Percentiles rank a stretch among this genome's conserved stretches.
phyloP scores from a whole-genome alignment of 192 early-diverging fungal species.

The Cetraspora pellucida region DNA sequence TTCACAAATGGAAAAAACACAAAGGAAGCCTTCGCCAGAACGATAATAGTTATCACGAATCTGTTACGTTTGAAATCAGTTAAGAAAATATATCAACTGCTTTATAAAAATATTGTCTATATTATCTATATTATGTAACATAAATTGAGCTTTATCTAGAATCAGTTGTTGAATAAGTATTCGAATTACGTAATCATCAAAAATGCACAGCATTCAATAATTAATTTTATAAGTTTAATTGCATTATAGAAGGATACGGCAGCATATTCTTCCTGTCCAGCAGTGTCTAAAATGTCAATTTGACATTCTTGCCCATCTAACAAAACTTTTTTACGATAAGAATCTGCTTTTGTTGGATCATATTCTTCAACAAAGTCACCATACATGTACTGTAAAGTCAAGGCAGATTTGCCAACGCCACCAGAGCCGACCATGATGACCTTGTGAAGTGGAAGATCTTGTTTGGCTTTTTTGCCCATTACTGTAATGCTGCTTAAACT shows the following conservation, averaged over 20 bases:
- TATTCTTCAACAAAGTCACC: constrained; percentile 95
- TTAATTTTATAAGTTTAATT: not conserved
- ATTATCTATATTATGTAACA: no score
- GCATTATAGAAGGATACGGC: constrained; percentile 53
- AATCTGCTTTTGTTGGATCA: constrained; percentile 92
- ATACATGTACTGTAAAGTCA: constrained; percentile 90
- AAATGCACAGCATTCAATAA: not conserved
- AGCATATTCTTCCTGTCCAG: constrained; percentile 89
- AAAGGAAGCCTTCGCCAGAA: constrained; percentile 82
- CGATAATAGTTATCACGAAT: constrained; percentile 88
- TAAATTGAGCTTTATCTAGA: no score
- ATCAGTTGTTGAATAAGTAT: no score
- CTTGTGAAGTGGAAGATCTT: constrained; percentile 80
- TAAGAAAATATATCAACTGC: not conserved
- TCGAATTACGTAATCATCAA: no score
- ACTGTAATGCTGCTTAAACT: not conserved
- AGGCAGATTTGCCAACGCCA: constrained; percentile 87
- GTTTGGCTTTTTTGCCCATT: constrained; percentile 73
- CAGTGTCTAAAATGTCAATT: constrained; percentile 90
- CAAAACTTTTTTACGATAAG: constrained; percentile 81
- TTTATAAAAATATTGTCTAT: no score
- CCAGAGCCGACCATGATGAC: constrained; percentile 92
- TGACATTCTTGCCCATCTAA: constrained; percentile 77
- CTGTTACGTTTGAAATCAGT: constrained; percentile 30
- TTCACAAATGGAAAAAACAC: constrained; percentile 83